Evolutionary conservation across 106 monocot genomes (phyloP), one percentile per base, ranked within the genome.

Genomic region (Allium cepa): DNA sequence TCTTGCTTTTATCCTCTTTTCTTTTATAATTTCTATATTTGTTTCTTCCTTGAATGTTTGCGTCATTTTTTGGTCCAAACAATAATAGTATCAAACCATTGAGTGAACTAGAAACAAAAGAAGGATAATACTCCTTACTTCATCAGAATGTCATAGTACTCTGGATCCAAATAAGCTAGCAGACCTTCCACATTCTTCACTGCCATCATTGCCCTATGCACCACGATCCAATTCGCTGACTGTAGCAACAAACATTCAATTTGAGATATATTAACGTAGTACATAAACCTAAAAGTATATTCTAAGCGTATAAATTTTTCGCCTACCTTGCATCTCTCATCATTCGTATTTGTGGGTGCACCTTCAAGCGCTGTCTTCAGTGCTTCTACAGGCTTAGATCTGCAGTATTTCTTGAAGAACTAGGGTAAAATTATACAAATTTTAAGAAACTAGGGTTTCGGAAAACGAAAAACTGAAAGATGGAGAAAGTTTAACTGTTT

Each of bases 121-220:
- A 36, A 62, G 26, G 7, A 45, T 28, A 55, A 55, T 4, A 62
- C 11, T 36, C 36, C 80, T 85, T 59, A 91, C 91, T 95, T 95
- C 91, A 95, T 95, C 56, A 95, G 91, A 53, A 95, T 95, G 76
- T 95, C 95, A 67, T 95, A 91, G 79, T 95, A 95, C 74, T 95
- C 91, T 0, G 95, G 83, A 79, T 95, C 94, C 76, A 95, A 63
- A 36, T 76, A 77, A 49, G 85, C 72, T 48, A 95, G 71, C 88
- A 91, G 83, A 9, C 77, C 88, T 73, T 95, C 95, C 45, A 88
- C 83, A 47, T 91, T 91, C 83, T 83, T 95, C 60, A 95, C 84
- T 46, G 91, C 95, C 95, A 95, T 95, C 64, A 95, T 71, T 16
- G 91, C 91, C 66, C 95, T 78, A 64, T 95, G 95, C 70, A 95